Evolutionary conservation across 1,284 basidiomycete genomes (phyloP).

Genomic region (Sanguinoderma infundibulare): DNA sequence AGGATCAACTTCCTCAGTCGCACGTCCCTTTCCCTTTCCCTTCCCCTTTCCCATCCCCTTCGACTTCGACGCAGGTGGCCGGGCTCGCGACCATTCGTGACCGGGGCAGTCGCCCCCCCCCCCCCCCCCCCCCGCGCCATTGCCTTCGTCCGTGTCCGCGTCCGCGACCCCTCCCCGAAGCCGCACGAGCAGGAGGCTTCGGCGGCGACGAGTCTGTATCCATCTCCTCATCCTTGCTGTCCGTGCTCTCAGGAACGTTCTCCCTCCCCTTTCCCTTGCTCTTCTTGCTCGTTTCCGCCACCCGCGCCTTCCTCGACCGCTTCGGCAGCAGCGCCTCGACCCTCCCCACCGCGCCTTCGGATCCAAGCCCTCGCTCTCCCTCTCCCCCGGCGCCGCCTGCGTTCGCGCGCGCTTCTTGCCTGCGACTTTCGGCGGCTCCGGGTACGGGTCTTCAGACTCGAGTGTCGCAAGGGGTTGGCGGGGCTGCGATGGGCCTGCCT

Average conservation of each 20-base stretch:
- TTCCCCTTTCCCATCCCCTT: too few species aligned
- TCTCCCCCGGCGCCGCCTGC: conserved; percentile 17
- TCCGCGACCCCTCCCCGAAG: conserved; percentile 8
- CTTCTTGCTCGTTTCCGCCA: conserved; percentile 6
- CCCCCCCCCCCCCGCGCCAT: too few species aligned
- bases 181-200: conserved; percentile 16
- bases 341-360: conserved; percentile 27
- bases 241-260: conserved; percentile 6
- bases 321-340: conserved; percentile 35
- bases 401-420: conserved; percentile 24
- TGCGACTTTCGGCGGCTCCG: conserved; percentile 6
- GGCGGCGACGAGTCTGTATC: conserved; percentile 15
- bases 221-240: conserved; percentile 9
- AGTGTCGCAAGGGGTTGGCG: conserved; percentile 17
- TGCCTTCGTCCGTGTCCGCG: conserved; percentile 7
- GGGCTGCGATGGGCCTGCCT: conserved; percentile 6
- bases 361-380: conserved; percentile 22
- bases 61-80: conserved; percentile 11
- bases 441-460: conserved; percentile 13
- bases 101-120: conserved; percentile 5
- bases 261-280: conserved; percentile 11
- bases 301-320: conserved; percentile 18
- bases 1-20: conserved; percentile 20
- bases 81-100: not conserved
- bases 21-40: conserved; percentile 28